phyloP scores from a whole-genome alignment of 1,139 yeast species.

The Insectozyma bohioensis region DNA sequence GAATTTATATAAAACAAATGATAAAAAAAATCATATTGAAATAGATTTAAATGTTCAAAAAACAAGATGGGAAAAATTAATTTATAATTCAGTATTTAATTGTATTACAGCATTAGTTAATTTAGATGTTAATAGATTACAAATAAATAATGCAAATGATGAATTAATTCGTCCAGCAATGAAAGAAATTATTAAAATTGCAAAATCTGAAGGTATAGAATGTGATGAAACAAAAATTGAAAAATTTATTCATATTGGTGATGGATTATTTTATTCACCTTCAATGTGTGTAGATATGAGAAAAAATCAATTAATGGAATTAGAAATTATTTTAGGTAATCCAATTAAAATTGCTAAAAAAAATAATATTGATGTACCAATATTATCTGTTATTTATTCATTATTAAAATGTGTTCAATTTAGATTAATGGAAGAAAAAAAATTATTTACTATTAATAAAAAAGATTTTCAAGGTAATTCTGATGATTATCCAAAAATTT shows the following conservation, averaged over 20 bases:
- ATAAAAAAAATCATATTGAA: conserved; percentile 39
- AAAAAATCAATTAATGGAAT: conserved; percentile 68
- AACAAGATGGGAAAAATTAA: conserved; percentile 70
- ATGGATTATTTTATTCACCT: conserved; percentile 65
- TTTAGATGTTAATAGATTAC: conserved; percentile 58
- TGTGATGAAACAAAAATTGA: conserved; percentile 45
- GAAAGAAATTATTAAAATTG: conserved; percentile 62
- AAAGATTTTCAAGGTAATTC: conserved; percentile 29
- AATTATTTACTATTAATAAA: conserved; percentile 34
- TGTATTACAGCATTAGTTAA: conserved; percentile 55
- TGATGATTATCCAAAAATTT: conserved; percentile 30
- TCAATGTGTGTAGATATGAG: conserved; percentile 74
- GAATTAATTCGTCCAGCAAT: conserved; percentile 58
- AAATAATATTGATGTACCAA: conserved; percentile 58
- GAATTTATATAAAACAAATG: conserved; percentile 46
- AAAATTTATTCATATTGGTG: conserved; percentile 56
- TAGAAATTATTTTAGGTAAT: conserved; percentile 71
- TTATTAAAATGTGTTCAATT: conserved; percentile 61
- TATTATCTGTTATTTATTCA: conserved; percentile 54
- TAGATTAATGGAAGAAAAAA: conserved; percentile 54
- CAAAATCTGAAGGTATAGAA: conserved; percentile 60
- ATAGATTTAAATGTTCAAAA: conserved; percentile 50
- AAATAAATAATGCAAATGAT: conserved; percentile 53
- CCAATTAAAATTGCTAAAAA: conserved; percentile 61
- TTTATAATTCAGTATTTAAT: conserved; percentile 69